Base-by-base conservation (phyloP, 1,284 basidiomycete species). In the Acaromyces ingoldii region DNA sequence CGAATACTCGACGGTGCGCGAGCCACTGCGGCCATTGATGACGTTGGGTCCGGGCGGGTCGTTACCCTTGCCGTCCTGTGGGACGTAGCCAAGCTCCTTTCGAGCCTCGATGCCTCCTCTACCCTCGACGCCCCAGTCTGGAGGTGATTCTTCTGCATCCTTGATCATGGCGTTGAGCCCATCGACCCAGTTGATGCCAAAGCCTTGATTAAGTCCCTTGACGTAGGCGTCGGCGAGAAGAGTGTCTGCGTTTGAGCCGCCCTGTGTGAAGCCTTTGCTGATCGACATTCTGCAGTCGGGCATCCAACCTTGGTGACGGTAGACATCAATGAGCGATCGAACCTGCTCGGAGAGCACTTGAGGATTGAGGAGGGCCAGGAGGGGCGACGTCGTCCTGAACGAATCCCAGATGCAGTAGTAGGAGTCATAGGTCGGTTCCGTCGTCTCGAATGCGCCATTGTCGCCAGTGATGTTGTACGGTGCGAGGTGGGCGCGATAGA, bases 401-500 rank as follows among this genome's bases (percentile, higher is more conserved):
- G 62, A 54, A 56, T 82, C 81, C 80, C 80, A 82, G 56, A 84
- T 85, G 72, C 84, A 85, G 62, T 84, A 86, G 51, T 80, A 0
- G 83, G 21, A 84, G 60, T 85, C 84, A 53, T 79, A 85, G 58
- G 84, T 84, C 1, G 84, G 84, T 60, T 84, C 83, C 0, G 78
- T 80, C 0, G 84, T 84, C 40, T 80, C 80, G 82, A 83, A 85
- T 30, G 79, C 78, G 0, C 84, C 83, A 60, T 85, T 86, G 70
- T 86, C 84, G n/a, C 81, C 83, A 1, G 83, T 83, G 63, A 85
- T 83, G 60, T 86, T 84, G 3, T 82, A 84, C 6, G 85, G 85
- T 2, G 82, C 81, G 34, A 86, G 82, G 67, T 85, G 84, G 0
- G 81, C 82, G 49, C 84, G 75, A 63, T 86, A 86, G 2, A 85